Conservation (phyloP, 371 early-diverging fungal genomes). For the Apophysomyces ossiformis region DNA sequence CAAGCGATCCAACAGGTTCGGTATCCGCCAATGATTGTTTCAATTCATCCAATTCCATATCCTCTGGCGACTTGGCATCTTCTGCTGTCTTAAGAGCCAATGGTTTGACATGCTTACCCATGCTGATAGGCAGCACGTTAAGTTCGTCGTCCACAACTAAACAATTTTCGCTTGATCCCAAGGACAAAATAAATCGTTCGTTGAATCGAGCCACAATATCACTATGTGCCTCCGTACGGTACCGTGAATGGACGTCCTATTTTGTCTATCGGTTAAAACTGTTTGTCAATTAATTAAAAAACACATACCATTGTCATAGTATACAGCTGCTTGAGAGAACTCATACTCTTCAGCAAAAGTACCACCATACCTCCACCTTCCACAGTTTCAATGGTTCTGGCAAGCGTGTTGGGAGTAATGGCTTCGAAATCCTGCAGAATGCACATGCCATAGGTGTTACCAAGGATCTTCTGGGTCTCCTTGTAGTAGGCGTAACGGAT, state of each 20-base stretch:
- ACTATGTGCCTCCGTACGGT: constrained; percentile 91
- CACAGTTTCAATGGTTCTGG: constrained; percentile 98
- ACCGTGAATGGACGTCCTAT: constrained; percentile 92
- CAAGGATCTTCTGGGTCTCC: constrained; percentile 98
- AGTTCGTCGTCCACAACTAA: constrained; percentile 97
- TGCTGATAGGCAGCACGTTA: constrained; percentile 93
- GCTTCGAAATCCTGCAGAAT: constrained; percentile 99
- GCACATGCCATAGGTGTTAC: constrained; percentile 99
- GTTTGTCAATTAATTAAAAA: not conserved
- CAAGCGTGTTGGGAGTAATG: constrained; percentile 97
- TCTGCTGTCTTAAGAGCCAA: constrained; percentile 64
- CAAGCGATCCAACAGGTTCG: constrained; percentile 86
- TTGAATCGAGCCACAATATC: constrained; percentile 97
- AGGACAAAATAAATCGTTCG: constrained; percentile 95
- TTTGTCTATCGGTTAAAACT: not conserved
- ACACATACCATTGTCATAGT: constrained; percentile 91
- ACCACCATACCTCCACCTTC: constrained; percentile 99
- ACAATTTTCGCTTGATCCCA: constrained; percentile 90
- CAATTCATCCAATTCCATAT: constrained; percentile 79
- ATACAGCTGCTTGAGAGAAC: constrained; percentile 94
- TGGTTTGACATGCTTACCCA: constrained; percentile 91
- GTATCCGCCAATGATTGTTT: constrained; percentile 87
- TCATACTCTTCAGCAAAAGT: constrained; percentile 92
- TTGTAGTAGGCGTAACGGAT: constrained; percentile 99
- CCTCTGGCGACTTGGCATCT: constrained; percentile 61